Percentiles rank a stretch among this genome's conserved stretches.
Conservation (phyloP, 2,329 filamentous ascomycete species). For the Aspergillus calidoustus region DNA sequence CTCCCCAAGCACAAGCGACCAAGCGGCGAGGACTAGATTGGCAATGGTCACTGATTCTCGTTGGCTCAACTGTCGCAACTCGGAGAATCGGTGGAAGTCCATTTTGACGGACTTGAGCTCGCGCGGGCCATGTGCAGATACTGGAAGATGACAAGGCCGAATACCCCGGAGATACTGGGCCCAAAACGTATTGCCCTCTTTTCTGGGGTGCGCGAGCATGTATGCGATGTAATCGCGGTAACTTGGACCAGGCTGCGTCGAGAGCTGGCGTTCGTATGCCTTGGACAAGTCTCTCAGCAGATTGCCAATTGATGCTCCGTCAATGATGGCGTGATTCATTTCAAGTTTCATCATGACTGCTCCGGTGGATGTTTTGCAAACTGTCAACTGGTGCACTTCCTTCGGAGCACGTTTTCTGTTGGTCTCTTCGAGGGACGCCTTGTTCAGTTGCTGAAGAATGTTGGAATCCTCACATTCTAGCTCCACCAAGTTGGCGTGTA, state of each 20-base stretch:
- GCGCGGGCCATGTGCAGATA: background rate
- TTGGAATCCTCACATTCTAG: conserved; percentile 36
- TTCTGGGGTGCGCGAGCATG: conserved; percentile 31
- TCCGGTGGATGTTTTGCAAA: conserved; percentile 27
- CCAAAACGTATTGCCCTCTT: conserved; percentile 39
- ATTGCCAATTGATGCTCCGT: conserved; percentile 38
- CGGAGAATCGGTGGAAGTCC: conserved; percentile 28
- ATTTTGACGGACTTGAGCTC: conserved; percentile 19
- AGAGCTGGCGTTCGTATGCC: conserved; percentile 37
- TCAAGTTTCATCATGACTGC: conserved; percentile 40
- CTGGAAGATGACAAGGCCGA: conserved; percentile 37
- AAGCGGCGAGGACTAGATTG: background rate
- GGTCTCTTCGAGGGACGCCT: background rate
- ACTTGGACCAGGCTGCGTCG: conserved; percentile 31
- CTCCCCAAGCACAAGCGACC: background rate
- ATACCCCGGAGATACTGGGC: conserved; percentile 39
- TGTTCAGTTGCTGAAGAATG: conserved; percentile 23
- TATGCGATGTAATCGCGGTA: conserved; percentile 46
- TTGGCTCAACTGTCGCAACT: conserved; percentile 39
- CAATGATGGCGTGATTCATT: conserved; percentile 45
- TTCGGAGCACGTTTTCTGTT: background rate
- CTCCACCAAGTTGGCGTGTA: conserved; percentile 32
- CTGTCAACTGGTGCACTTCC: background rate
- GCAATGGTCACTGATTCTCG: conserved; percentile 19
- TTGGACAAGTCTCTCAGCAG: conserved; percentile 36